A percentile compares a stretch with the other conserved stretches of the same genome.
These are phyloP conservation scores for Scenedesmus sp. DNA, from an alignment of 163 green algal genomes.

Conservation along the genomic window DNA sequence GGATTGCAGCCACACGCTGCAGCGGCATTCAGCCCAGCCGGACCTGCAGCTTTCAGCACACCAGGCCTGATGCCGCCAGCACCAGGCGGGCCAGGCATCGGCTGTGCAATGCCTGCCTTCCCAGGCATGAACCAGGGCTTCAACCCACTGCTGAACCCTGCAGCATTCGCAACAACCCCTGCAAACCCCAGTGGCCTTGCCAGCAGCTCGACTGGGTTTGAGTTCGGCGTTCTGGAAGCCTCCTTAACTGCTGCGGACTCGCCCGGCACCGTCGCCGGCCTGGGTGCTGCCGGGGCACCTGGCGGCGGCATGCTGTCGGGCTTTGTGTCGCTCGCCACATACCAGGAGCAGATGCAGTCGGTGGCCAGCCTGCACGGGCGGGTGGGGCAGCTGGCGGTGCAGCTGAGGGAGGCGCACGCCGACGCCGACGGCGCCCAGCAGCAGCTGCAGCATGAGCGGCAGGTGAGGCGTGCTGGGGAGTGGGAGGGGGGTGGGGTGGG, in stretches of 20 bases:
- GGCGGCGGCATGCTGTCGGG: conserved; percentile 31
- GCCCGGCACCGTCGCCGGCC: not conserved
- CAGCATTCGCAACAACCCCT: not conserved
- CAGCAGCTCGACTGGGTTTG: not conserved
- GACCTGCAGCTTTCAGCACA: too few relatives aligned
- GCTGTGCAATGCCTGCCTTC: not conserved
- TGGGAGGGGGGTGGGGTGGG: too few relatives aligned
- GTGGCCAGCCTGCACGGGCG: conserved; percentile 44
- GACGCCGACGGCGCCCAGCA: conserved; percentile 38
- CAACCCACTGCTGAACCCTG: not conserved
- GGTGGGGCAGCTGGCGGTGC: conserved; percentile 45
- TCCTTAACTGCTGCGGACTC: not conserved
- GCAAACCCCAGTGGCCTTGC: not conserved
- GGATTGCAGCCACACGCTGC: not conserved
- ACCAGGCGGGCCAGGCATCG: not conserved
- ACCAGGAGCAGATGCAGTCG: conserved; percentile 48
- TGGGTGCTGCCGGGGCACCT: not conserved
- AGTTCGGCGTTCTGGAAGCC: not conserved
- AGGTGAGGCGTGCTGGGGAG: conserved; percentile 33
- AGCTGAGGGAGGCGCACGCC: conserved; percentile 52
- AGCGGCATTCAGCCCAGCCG: not conserved
- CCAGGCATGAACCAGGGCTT: not conserved
- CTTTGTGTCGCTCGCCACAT: conserved; percentile 38
- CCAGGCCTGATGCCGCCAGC: not conserved
- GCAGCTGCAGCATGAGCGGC: conserved; percentile 51